Evolutionary conservation across 1,284 basidiomycete genomes (phyloP), one percentile per base, ranked within the genome.

Genomic region (Singerocomus rubriflavus): DNA sequence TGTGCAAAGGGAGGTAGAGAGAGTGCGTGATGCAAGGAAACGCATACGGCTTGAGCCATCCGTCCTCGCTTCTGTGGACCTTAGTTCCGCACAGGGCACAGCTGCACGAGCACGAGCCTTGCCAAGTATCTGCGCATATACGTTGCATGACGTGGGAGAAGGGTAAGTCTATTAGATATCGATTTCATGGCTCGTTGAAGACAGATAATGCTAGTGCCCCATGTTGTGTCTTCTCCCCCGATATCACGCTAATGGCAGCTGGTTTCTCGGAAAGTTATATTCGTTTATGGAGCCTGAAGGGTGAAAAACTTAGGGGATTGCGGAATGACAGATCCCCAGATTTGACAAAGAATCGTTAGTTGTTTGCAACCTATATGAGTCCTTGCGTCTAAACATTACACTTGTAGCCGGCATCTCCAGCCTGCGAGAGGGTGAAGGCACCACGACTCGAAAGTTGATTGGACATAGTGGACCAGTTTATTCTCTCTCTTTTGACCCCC

Each of bases 401-500:
- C 36, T 39, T 54, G 35, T 32, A 91, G 90, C 74, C 41, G 61
- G 77, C 25, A 68, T 88, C 13, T 77, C 76, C 27, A 84, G 84
- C 64, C 77, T 88, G 17, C 77, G 80, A 57, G 89, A 93, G 67
- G 91, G 87, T 66, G 86, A 86, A 50, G 90, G 86, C 2, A 77
- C 80, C 25, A 84, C 87, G 1, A 92, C 93, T 26, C 86, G 95
- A 32, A 98, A 98, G 71, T 79, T 99, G 12, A 86, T 99, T 47
- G 97, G 94, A 2, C 97, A 99, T 68, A 96, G 93, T 54, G 97
- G 93, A 2, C 93, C 97, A 16, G 93, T 99, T 27, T 99, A 98
- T 68, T 87, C 91, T 2, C 81, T 98, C 13, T 85, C 89, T 7
- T 99, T 99, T 64, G 97, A 99, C 66, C 93, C 95, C 1, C 70